Evolutionary conservation across 306 rosid genomes (phyloP).

Genomic region (Sphenostylis stenocarpa): DNA sequence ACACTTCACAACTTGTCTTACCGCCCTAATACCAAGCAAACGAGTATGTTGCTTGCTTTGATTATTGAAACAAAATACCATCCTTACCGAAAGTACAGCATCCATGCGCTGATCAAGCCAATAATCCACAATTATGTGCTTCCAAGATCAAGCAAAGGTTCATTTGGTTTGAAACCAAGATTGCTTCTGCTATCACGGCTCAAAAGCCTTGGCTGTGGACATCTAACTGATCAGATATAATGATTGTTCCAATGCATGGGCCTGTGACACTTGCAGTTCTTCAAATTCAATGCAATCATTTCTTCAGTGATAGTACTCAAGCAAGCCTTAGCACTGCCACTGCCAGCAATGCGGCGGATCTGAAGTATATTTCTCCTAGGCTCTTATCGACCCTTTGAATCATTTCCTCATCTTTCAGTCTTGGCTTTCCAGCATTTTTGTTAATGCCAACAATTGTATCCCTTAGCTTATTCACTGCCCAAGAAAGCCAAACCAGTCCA

Average conservation of each 20-base stretch:
- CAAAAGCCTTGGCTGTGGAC: constrained; percentile 3
- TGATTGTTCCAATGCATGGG: neutral
- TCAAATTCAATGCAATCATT: neutral
- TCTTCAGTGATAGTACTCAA: constrained; percentile 39
- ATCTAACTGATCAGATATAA: constrained; percentile 2
- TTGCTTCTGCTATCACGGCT: constrained; percentile 29
- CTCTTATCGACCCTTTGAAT: constrained; percentile 59
- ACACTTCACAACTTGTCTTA: constrained; percentile 27
- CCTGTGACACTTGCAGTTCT: constrained; percentile 12
- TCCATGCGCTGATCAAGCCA: constrained; percentile 25
- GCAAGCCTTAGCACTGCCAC: constrained; percentile 72
- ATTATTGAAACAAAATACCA: constrained; percentile 1
- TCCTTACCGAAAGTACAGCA: constrained; percentile 4
- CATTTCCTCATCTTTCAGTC: constrained; percentile 63
- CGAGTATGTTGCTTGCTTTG: constrained; percentile 13
- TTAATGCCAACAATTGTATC: constrained; percentile 51
- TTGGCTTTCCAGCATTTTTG: constrained; percentile 62
- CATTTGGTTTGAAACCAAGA: constrained; percentile 11
- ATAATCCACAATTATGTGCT: constrained; percentile 8
- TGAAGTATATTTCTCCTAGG: constrained; percentile 65
- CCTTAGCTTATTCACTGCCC: constrained; percentile 71
- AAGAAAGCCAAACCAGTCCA: constrained; percentile 89
- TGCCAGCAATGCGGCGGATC: constrained; percentile 72
- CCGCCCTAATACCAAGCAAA: constrained; percentile 4
- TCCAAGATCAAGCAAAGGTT: constrained; percentile 12